These are phyloP conservation scores for Sporothrix brasiliensis DNA, from an alignment of 2,329 filamentous ascomycete genomes.

Conservation along the genomic window DNA sequence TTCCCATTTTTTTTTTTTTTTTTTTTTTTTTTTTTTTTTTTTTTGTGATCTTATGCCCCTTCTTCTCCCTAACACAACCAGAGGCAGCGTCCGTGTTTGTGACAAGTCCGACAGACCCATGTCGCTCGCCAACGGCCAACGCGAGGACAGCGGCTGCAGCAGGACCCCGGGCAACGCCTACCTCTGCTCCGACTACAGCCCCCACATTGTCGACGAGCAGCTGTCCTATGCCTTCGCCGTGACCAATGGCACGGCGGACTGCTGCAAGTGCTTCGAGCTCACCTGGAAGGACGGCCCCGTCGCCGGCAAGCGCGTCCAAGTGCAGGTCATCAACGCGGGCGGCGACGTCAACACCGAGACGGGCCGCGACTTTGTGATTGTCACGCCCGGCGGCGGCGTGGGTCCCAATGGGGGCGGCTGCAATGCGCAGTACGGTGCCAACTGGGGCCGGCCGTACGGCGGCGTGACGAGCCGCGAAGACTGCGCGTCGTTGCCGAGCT, in stretches of 20 bases:
- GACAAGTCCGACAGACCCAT: constrained; percentile 36
- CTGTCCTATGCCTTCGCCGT: constrained; percentile 36
- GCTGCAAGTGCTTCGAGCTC: constrained; percentile 38
- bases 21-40: background rate
- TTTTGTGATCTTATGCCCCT: background rate
- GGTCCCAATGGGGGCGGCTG: constrained; percentile 32
- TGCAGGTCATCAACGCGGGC: constrained; percentile 37
- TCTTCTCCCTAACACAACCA: constrained; percentile 6
- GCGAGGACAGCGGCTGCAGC: constrained; percentile 32
- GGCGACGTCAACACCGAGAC: constrained; percentile 31
- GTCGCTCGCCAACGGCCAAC: constrained; percentile 23
- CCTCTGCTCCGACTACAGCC: constrained; percentile 36
- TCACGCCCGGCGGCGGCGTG: constrained; percentile 33
- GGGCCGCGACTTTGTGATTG: constrained; percentile 31
- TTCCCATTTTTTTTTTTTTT: background rate
- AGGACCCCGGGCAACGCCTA: constrained; percentile 33
- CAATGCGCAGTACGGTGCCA: constrained; percentile 30
- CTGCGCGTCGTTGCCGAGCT: constrained; percentile 30
- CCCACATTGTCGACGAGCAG: constrained; percentile 32
- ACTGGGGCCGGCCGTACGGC: constrained; percentile 33
- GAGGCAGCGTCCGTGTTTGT: constrained; percentile 35
- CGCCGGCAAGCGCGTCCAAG: constrained; percentile 35
- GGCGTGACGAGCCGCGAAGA: constrained; percentile 29
- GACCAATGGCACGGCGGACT: constrained; percentile 34
- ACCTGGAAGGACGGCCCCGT: constrained; percentile 35